Evolutionary conservation across 495 filamentous ascomycete genomes (phyloP), one percentile per base, ranked within the genome.

Genomic region (Aspergillus biplanus): DNA sequence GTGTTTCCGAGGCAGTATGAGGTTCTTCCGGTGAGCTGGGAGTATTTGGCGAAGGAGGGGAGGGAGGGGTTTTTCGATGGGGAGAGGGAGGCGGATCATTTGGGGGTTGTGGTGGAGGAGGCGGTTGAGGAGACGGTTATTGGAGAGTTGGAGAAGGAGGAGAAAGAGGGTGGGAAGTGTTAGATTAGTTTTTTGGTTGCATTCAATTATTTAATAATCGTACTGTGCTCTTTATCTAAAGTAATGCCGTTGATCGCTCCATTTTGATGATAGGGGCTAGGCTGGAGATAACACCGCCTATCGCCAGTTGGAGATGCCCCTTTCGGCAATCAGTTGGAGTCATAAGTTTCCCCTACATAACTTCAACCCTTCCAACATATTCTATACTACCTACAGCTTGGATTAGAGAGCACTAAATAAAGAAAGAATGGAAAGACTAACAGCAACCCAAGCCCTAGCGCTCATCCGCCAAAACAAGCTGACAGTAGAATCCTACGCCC

Each of bases 401-500:
- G 7, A 39, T 39, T 39, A 7, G 7, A 13, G 4, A 3, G 37
- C 13, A 13, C 37, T 8, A 4, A 4, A 15, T 44, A 44, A 44
- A 11, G 11, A 11, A 11, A 44, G 8, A 44, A 44, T 44, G 39
- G 39, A 44, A 18, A 46, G 52, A 33, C 62, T 65, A 7, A 55
- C 62, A 42, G 62, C 62, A 7, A 27, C 52, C 5, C n/a, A 65
- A 49, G 56, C 62, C 13, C 50, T 60, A 13, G 7, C 0, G 0
- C 57, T 59, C 6, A 60, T 65, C 56, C 50, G 37, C 5, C 3
- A 7, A 1, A 46, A 39, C 31, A 34, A 73, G 5, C 58, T 85
- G 6, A 82, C 79, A 2, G 79, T 83, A 0, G 80, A 83, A 64
- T 71, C 75, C 37, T 86, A 87, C 68, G 83, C 79, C 5, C 73